Conservation (phyloP, 805 yeast species). For the Wickerhamiella allomyrinae region DNA sequence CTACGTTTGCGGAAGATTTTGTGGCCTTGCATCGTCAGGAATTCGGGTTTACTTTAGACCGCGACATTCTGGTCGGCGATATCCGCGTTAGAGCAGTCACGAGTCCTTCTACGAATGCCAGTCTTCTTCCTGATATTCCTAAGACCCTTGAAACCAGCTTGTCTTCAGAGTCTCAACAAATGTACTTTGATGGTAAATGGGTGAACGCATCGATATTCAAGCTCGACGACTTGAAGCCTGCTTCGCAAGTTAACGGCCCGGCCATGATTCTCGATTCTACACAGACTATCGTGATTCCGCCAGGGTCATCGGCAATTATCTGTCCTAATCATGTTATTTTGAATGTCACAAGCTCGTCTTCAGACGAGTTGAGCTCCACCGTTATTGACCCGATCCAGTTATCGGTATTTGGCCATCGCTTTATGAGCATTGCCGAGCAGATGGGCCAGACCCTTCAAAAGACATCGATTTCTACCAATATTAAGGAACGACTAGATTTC, state of each 20-base stretch:
- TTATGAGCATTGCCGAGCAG: constrained; percentile 84
- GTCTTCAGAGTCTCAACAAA: constrained; percentile 24
- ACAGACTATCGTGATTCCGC: constrained; percentile 64
- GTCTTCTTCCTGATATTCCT: constrained; percentile 4
- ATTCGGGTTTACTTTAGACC: constrained; percentile 54
- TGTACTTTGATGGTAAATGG: constrained; percentile 44
- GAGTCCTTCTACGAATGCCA: neutral
- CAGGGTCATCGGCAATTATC: constrained; percentile 41
- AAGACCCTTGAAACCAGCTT: constrained; percentile 17
- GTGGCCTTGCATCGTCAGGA: constrained; percentile 46
- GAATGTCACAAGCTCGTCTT: constrained; percentile 17
- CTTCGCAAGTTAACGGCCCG: constrained; percentile 49
- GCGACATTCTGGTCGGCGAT: constrained; percentile 54
- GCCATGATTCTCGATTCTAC: constrained; percentile 68
- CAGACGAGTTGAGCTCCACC: constrained; percentile 13
- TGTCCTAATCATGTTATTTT: constrained; percentile 51
- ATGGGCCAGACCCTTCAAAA: constrained; percentile 73
- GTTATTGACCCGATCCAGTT: constrained; percentile 53
- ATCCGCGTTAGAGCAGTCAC: constrained; percentile 48
- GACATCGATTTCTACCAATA: constrained; percentile 70
- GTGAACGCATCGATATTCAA: constrained; percentile 40
- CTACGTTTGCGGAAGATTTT: constrained; percentile 30
- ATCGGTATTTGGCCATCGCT: constrained; percentile 68
- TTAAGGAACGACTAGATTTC: constrained; percentile 70
- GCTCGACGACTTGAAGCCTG: constrained; percentile 39